phyloP scores from a whole-genome alignment of 768 basidiomycete species.

The Multifurca ochricompacta region DNA sequence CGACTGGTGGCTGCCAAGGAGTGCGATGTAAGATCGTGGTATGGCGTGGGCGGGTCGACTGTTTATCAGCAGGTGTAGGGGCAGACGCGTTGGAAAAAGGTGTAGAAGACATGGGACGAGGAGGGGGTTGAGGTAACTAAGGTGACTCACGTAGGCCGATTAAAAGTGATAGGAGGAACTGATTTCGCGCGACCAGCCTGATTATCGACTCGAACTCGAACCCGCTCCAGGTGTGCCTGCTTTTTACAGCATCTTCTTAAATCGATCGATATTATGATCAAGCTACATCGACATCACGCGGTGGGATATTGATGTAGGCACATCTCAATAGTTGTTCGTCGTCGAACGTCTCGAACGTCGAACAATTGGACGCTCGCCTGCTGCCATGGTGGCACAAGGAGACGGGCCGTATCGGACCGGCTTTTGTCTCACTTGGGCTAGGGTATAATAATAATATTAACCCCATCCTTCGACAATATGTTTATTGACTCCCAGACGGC shows the following conservation, averaged over 20 bases:
- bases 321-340: no score
- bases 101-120: neutral
- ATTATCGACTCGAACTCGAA: neutral
- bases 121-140: neutral
- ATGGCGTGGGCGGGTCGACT: neutral
- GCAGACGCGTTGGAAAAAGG: neutral
- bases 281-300: neutral
- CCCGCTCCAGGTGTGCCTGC: neutral
- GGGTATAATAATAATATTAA: no score
- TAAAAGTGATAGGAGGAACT: neutral
- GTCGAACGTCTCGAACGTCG: no score
- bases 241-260: neutral
- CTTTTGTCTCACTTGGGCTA: no score
- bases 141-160: neutral
- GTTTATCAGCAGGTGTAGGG: neutral
- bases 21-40: constrained; percentile 39
- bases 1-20: constrained; percentile 67
- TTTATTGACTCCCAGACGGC: no score
- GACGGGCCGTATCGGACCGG: no score
- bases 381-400: no score
- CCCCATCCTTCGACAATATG: no score
- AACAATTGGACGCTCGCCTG: no score
- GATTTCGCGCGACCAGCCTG: neutral
- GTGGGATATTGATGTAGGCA: no score
- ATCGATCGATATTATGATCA: neutral